Percentiles rank a stretch among this genome's conserved stretches.
Conservation (phyloP, 1,139 yeast species). For the Candida neerlandica region DNA sequence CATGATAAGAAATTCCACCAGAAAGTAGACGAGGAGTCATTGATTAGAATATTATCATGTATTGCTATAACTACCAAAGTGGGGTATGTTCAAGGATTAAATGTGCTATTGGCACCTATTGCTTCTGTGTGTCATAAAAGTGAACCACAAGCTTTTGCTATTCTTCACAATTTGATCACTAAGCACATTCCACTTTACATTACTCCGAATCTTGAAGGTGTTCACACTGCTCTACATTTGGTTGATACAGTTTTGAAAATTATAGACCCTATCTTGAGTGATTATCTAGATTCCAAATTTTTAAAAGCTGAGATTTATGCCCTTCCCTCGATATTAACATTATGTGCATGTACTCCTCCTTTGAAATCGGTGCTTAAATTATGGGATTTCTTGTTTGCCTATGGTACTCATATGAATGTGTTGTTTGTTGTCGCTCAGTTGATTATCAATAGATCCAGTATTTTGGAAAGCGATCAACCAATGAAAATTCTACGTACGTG, state of each 20-base stretch:
- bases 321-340: conserved; percentile 81
- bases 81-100: conserved; percentile 88
- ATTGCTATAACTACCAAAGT: conserved; percentile 60
- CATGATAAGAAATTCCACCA: conserved; percentile 69
- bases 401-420: conserved; percentile 87
- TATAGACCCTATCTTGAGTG: conserved; percentile 73
- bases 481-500: conserved; percentile 74
- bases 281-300: conserved; percentile 62
- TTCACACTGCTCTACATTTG: conserved; percentile 70
- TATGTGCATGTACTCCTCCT: conserved; percentile 91
- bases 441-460: conserved; percentile 62
- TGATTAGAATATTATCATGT: conserved; percentile 72
- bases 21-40: conserved; percentile 67
- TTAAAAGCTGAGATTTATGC: conserved; percentile 85
- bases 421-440: conserved; percentile 84
- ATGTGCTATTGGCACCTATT: conserved; percentile 84
- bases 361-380: conserved; percentile 70
- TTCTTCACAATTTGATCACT: conserved; percentile 61
- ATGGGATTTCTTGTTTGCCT: conserved; percentile 92
- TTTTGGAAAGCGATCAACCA: conserved; percentile 65
- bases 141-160: conserved; percentile 83
- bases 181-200: conserved; percentile 77
- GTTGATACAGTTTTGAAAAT: conserved; percentile 72
- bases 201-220: conserved; percentile 78
- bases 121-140: conserved; percentile 69